Evolutionary conservation across 169 alveolate species (phyloP), one percentile per base, ranked within the genome.

Genomic region (Miamiensis avidus): DNA sequence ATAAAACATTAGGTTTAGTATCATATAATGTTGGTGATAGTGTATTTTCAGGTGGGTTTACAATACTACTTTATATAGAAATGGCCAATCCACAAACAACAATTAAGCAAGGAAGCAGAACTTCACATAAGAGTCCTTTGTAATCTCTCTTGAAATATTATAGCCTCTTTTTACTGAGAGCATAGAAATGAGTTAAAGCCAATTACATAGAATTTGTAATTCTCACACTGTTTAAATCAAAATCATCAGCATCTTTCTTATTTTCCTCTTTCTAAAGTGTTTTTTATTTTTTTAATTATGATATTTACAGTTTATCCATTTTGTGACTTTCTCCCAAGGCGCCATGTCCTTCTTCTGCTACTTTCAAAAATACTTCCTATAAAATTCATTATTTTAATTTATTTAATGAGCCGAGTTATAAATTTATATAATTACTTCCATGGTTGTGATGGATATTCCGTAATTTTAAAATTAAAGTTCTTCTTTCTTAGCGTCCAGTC

Each of bases 321-420:
- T 31, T 31, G 65, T 1, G 65, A 34, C 64, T 31, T 75, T 75
- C 93, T 25, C 26, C 65, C 65, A 69, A 75, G 65, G 31, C 76
- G 83, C 32, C 75, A 65, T 74, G 81, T 88, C 31, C 77, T 91
- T 85, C 87, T 75, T 75, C 82, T 72, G 96, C 97, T 0, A 95
- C 99, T 83, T 91, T 93, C 84, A 97, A 89, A 81, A 97, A 97
- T 28, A 97, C 99, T 73, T 97, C n/a, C n/a, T n/a, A n/a, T n/a
- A n/a, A n/a, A n/a, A n/a, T n/a, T n/a, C n/a, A n/a, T n/a, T n/a
- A n/a, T n/a, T n/a, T n/a, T n/a, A n/a, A n/a, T n/a, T n/a, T n/a
- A n/a, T n/a, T n/a, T n/a, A n/a, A n/a, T n/a, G n/a, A n/a, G n/a
- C n/a, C n/a, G n/a, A n/a, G n/a, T n/a, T n/a, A n/a, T n/a, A n/a